Base-by-base conservation (phyloP, 176 grass and related monocot genomes). In the Triticum timopheevii region DNA sequence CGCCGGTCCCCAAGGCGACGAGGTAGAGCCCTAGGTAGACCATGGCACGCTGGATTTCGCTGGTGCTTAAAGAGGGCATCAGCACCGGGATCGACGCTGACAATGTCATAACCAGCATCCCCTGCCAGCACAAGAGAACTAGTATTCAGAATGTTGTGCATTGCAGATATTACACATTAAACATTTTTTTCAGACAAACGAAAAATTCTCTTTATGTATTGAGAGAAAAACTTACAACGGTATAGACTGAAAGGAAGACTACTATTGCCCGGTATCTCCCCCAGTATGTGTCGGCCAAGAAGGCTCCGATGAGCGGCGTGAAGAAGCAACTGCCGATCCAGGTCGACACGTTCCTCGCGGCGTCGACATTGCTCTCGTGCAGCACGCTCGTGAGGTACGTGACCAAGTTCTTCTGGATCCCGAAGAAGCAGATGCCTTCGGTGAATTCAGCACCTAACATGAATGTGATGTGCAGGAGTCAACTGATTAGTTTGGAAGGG, bases 251-350 rank as follows among this genome's bases (percentile, higher is more conserved):
- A 8, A 75, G 72, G 72, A 75, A 75, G 25, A 75, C 42, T 4
- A 75, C 27, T 23, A 75, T 75, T 23, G 72, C 47, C 23, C 40
- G 27, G 16, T 75, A 75, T 75, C 72, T 75, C 27, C 72, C 72
- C 72, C 72, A 75, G 7, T 75, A 75, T 5, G 72, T 75, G 72
- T 75, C 70, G n/a, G 70, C 72, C 72, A 75, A 27, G 23, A 75
- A 75, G 12, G 72, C 72, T 8, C 72, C 72, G 7, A 75, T 0
- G 22, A 75, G 72, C 13, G 40, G 72, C 3, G 72, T 49, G 72
- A 75, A 75, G 72, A 75, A 75, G 42, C 72, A 75, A 7, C 40
- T 75, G 7, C 72, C 42, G 72, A 47, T 17, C 72, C 42, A 74
- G 0, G 71, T 7, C 23, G 71, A 74, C 23, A 49, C 40, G 7